These are phyloP conservation scores for Candida alai DNA, from an alignment of 805 yeast genomes.

Conservation along the genomic window DNA sequence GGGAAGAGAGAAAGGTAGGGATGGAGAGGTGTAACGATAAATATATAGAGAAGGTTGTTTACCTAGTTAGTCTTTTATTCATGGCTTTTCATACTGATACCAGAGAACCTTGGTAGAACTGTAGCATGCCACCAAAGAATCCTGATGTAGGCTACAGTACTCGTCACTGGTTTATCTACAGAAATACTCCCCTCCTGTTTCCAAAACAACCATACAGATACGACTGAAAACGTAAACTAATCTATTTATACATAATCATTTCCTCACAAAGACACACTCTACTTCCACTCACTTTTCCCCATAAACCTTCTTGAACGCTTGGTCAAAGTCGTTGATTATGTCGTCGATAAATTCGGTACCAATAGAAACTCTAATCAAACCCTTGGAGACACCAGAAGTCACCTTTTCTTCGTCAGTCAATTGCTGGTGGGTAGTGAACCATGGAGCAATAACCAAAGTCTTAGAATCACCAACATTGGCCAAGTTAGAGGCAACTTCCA, in stretches of 20 bases:
- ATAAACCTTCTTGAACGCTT: slow-evolving; percentile 69
- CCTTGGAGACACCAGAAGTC: slow-evolving; percentile 84
- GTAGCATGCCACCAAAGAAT: too few relatives aligned
- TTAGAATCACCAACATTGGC: slow-evolving; percentile 98
- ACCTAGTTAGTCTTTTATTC: neutral
- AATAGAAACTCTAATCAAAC: slow-evolving; percentile 80
- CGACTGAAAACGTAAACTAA: too few relatives aligned
- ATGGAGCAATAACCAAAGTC: slow-evolving; percentile 93
- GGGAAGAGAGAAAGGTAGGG: neutral
- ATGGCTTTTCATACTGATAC: too few relatives aligned
- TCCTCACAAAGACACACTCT: too few relatives aligned
- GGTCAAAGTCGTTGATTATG: slow-evolving; percentile 83
- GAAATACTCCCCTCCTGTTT: too few relatives aligned
- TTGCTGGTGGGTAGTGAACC: slow-evolving; percentile 94
- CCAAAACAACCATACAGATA: too few relatives aligned
- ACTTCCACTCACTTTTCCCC: slow-evolving; percentile 7
- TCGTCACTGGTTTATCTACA: neutral
- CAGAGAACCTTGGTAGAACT: too few relatives aligned
- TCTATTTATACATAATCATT: too few relatives aligned
- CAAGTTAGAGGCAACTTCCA: slow-evolving; percentile 84
- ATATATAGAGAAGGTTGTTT: neutral
- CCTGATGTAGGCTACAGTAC: too few relatives aligned
- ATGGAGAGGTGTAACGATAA: too few relatives aligned
- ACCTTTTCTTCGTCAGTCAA: slow-evolving; percentile 74
- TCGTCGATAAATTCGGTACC: slow-evolving; percentile 94